phyloP scores from a whole-genome alignment of 768 basidiomycete genomes.

The Lactarius deliciosus region DNA sequence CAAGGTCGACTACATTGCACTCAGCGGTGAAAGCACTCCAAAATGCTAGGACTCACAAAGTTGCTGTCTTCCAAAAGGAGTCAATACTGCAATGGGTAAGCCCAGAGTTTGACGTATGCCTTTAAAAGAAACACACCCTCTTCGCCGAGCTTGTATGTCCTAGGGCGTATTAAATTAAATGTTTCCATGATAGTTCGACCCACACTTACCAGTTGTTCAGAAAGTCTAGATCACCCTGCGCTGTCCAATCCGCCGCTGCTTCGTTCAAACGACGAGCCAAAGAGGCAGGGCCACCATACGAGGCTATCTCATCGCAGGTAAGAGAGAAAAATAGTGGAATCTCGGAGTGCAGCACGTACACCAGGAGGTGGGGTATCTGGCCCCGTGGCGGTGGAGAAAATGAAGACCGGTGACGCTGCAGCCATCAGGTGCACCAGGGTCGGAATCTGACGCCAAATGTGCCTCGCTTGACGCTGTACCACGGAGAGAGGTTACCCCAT shows the following conservation, averaged over 20 bases:
- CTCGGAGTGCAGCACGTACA: slow-evolving; percentile 41
- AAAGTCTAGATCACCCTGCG: slow-evolving; percentile 65
- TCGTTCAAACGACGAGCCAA: slow-evolving; percentile 57
- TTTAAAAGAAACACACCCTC: slow-evolving; percentile 51
- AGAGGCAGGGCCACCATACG: slow-evolving; percentile 61
- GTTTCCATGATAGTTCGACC: not conserved
- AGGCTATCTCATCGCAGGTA: slow-evolving; percentile 39
- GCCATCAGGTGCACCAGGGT: slow-evolving; percentile 64
- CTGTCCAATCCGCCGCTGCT: slow-evolving; percentile 58
- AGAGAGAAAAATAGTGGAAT: slow-evolving; percentile 13
- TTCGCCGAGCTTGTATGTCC: slow-evolving; percentile 89
- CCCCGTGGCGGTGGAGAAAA: slow-evolving; percentile 80
- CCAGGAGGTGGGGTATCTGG: slow-evolving; percentile 63
- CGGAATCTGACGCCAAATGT: slow-evolving; percentile 73
- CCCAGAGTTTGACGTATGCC: not conserved
- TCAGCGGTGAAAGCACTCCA: not conserved
- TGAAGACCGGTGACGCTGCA: slow-evolving; percentile 76
- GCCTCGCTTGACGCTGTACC: slow-evolving; percentile 69
- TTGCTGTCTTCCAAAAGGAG: slow-evolving; percentile 89
- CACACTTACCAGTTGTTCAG: slow-evolving; percentile 73
- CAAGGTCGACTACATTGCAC: slow-evolving; percentile 39
- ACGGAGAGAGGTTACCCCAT: slow-evolving; percentile 86
- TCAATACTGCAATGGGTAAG: slow-evolving; percentile 54
- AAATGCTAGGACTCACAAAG: slow-evolving; percentile 54
- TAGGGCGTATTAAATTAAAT: slow-evolving; percentile 33